Base-by-base conservation (phyloP, 1,284 basidiomycete species). In the Apiotrichum sp. region DNA sequence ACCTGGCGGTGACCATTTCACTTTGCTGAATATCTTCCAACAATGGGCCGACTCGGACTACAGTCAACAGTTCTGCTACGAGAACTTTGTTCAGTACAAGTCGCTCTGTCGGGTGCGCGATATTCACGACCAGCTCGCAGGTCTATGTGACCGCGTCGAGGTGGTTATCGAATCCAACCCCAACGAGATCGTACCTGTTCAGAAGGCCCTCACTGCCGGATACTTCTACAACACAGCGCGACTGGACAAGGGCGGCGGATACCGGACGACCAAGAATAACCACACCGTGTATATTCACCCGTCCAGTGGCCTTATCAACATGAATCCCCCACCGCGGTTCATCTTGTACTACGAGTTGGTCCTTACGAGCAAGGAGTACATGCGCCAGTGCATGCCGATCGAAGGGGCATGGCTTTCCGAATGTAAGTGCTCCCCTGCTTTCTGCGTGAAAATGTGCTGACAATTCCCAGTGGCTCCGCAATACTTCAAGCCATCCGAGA, bases 21-120 rank as follows among this genome's bases (percentile, higher is more conserved):
- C 93, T 3, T 78, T 98, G 53, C 81, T 98, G 43, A 97, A 97
- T 71, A 91, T 98, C 6, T 98, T 92, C 88, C 90, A 97, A 71
- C 93, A 98, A 72, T 99, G 95, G 93, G 90, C 90, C 32, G 93
- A 98, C 67, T 90, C 90, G 40, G 91, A 90, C 68, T 98, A 93
- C 74, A 92, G 89, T 32, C 89, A 93, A 67, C 89, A 92, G 56
- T 78, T 90, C 75, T 93, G 90, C 69, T 91, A 93, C 71, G 93
- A 97, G 71, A 93, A 98, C 70, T 99, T 95, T 77, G 78, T 99
- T 52, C 96, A 98, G 77, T 93, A 90, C 81, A 98, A 98, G 81
- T 92, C 88, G 61, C 78, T 99, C 11, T 87, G 85, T 63, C 83
- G 96, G 32, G 95, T 96, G 0, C 85, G 96, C 47, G 96, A 99